phyloP scores from a whole-genome alignment of 495 filamentous ascomycete species.

The Penicillium flavigenum region DNA sequence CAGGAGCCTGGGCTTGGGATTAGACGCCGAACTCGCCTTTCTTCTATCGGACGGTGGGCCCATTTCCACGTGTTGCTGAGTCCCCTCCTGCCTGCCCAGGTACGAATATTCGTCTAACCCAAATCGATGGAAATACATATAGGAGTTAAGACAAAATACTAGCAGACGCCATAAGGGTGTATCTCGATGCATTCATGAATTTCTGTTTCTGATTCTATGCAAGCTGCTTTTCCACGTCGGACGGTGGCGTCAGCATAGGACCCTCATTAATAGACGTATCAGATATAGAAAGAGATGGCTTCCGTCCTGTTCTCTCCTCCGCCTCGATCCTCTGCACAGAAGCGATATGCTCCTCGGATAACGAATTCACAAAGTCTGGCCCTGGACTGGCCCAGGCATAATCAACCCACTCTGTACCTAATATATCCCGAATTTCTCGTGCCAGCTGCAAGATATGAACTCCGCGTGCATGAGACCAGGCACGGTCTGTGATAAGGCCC shows the following conservation, averaged over 20 bases:
- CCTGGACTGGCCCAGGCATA: conserved; percentile 70
- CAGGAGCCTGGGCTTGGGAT: not conserved
- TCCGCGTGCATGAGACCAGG: conserved; percentile 59
- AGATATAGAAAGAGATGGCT: conserved; percentile 4
- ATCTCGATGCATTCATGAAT: not conserved
- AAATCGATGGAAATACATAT: not conserved
- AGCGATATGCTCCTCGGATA: conserved; percentile 36
- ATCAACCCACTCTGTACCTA: conserved; percentile 66
- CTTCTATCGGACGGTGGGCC: not conserved
- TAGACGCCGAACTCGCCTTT: not conserved
- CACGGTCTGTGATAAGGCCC: conserved; percentile 48
- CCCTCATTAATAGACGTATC: conserved; percentile 7
- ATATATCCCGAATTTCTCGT: conserved; percentile 58
- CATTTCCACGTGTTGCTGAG: not conserved
- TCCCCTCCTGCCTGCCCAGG: not conserved
- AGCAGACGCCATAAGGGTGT: not conserved
- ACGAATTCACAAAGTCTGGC: conserved; percentile 59
- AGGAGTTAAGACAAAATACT: not conserved
- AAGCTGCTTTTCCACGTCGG: conserved; percentile 30
- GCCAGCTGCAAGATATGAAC: conserved; percentile 60
- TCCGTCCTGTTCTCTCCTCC: conserved; percentile 9
- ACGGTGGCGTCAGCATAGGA: conserved; percentile 33
- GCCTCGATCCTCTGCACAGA: conserved; percentile 17
- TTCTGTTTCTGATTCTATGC: conserved; percentile 15
- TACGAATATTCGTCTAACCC: not conserved